These are phyloP conservation scores for Hypoxylon sp. DNA, from an alignment of 2,329 filamentous ascomycete genomes.

Conservation along the genomic window DNA sequence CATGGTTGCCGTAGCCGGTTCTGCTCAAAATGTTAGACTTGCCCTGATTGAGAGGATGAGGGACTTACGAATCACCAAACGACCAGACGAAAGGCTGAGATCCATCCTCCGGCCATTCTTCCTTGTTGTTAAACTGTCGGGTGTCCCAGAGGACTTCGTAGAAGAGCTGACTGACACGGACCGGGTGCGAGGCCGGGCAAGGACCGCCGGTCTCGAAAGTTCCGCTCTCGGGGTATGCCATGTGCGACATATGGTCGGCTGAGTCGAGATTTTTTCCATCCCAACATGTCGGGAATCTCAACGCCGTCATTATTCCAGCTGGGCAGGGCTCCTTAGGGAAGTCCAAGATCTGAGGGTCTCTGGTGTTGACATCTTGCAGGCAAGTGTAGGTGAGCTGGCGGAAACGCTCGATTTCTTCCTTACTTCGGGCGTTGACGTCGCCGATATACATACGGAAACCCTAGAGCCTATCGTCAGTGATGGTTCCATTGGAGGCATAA, in stretches of 20 bases:
- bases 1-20: constrained; percentile 56
- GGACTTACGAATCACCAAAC: constrained; percentile 51
- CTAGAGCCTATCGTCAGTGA: constrained; percentile 39
- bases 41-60: not conserved
- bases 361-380: constrained; percentile 57
- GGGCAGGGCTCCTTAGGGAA: constrained; percentile 59
- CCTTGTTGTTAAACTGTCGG: constrained; percentile 55
- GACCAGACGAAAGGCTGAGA: constrained; percentile 56
- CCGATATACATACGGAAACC: constrained; percentile 64
- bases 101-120: constrained; percentile 57
- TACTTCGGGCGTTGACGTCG: constrained; percentile 56
- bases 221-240: constrained; percentile 59
- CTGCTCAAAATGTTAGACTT: constrained; percentile 37
- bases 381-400: constrained; percentile 63
- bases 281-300: constrained; percentile 65
- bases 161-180: constrained; percentile 60
- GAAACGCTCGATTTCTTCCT: constrained; percentile 56
- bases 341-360: constrained; percentile 57
- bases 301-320: constrained; percentile 61
- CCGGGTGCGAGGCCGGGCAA: constrained; percentile 57
- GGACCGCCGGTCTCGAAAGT: constrained; percentile 56
- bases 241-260: constrained; percentile 60
- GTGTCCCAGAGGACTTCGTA: constrained; percentile 59
- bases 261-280: constrained; percentile 62
- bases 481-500: constrained; percentile 10